Conservation (phyloP, 371 early-diverging fungal genomes). For the Mortierella polycephala region DNA sequence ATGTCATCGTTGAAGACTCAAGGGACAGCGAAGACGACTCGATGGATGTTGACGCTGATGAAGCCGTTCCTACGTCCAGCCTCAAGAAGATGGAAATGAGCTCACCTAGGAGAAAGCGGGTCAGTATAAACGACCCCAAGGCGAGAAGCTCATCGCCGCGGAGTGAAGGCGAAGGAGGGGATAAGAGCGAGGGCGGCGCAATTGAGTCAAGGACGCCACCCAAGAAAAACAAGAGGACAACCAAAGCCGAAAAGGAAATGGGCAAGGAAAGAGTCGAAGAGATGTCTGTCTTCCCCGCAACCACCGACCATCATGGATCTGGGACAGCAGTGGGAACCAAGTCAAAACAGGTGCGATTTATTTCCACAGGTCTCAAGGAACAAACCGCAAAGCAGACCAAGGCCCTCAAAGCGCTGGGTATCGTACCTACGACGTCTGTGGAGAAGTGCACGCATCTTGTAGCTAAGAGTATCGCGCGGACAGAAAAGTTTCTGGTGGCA, state of each 20-base stretch:
- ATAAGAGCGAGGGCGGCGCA: constrained; percentile 5
- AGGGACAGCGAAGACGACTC: constrained; percentile 5
- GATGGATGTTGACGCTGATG: constrained; percentile 21
- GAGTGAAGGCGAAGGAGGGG: constrained; percentile 19
- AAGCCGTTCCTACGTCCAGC: background rate
- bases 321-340: background rate
- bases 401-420: constrained; percentile 37
- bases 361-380: constrained; percentile 40
- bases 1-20: constrained; percentile 1
- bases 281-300: background rate
- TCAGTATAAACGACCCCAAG: constrained; percentile 12
- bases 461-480: constrained; percentile 33
- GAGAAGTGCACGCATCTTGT: constrained; percentile 48
- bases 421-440: constrained; percentile 26
- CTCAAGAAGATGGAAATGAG: background rate
- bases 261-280: background rate
- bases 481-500: constrained; percentile 48
- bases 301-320: background rate
- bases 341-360: constrained; percentile 24
- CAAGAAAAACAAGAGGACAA: constrained; percentile 11
- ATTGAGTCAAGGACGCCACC: background rate
- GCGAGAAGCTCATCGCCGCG: constrained; percentile 14
- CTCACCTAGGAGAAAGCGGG: constrained; percentile 17
- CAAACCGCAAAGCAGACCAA: constrained; percentile 31
- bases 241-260: constrained; percentile 14